These are phyloP conservation scores for Perilla frutescens DNA, from an alignment of 257 asterid species.

Conservation along the genomic window DNA sequence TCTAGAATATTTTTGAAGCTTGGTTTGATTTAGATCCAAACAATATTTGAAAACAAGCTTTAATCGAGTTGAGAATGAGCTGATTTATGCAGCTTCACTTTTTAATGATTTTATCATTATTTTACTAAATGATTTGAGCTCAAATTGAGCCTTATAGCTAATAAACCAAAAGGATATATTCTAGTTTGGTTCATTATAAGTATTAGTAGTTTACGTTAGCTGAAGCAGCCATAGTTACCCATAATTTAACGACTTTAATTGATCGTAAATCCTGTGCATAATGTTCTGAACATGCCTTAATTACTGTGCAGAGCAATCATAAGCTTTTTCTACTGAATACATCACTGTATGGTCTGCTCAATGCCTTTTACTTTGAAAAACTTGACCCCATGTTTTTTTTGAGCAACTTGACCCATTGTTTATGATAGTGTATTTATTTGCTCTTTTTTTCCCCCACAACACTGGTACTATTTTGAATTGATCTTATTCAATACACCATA, in stretches of 20 bases:
- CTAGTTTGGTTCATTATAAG: neutral
- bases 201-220: neutral
- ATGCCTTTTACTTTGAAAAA: slow-evolving; percentile 19
- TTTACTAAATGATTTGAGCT: neutral
- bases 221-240: slow-evolving; percentile 16
- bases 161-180: neutral
- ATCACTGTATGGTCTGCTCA: slow-evolving; percentile 24
- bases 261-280: neutral
- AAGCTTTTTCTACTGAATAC: slow-evolving; percentile 4
- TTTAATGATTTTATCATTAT: neutral
- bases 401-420: neutral
- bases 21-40: neutral
- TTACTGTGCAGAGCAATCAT: slow-evolving; percentile 2
- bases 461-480: slow-evolving; percentile 28
- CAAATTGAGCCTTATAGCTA: neutral
- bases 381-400: neutral
- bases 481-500: slow-evolving; percentile 30
- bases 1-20: neutral
- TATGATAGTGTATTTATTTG: slow-evolving; percentile 26
- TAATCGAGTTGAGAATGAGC: neutral
- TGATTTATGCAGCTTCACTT: neutral
- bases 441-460: neutral
- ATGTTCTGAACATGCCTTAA: slow-evolving; percentile 19
- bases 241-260: too few relatives aligned
- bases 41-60: neutral